Conservation (phyloP, 768 basidiomycete genomes). For the Roridomyces roridus region DNA sequence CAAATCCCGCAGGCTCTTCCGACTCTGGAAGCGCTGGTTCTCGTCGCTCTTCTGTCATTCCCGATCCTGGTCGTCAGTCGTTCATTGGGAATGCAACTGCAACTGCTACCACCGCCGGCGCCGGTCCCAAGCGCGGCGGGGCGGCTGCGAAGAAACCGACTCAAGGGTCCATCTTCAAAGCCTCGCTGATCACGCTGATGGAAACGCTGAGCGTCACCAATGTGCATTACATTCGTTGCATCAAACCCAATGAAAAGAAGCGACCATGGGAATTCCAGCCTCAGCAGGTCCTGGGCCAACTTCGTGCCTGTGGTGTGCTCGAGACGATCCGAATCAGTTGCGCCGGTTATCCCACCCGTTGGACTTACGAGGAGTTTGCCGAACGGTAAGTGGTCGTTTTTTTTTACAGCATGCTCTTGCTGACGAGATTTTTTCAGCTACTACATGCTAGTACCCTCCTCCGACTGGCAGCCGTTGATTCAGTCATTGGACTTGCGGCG, state of each 20-base stretch:
- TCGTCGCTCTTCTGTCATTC: slow-evolving; percentile 83
- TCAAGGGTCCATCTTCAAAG: slow-evolving; percentile 98
- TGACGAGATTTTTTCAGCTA: slow-evolving; percentile 61
- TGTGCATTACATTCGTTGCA: slow-evolving; percentile 98
- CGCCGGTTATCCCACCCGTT: slow-evolving; percentile 97
- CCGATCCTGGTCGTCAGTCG: slow-evolving; percentile 82
- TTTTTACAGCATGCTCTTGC: not conserved
- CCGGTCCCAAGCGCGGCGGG: slow-evolving; percentile 63
- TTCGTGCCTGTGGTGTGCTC: slow-evolving; percentile 97
- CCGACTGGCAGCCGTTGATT: slow-evolving; percentile 87
- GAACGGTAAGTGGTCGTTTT: slow-evolving; percentile 72
- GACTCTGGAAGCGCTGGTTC: slow-evolving; percentile 79
- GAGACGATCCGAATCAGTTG: slow-evolving; percentile 99
- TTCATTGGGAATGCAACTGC: slow-evolving; percentile 54
- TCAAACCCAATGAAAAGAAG: slow-evolving; percentile 98
- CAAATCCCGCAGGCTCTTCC: slow-evolving; percentile 72
- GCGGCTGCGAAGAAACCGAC: slow-evolving; percentile 89
- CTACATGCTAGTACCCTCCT: slow-evolving; percentile 93
- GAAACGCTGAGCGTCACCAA: slow-evolving; percentile 97
- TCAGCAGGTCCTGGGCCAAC: slow-evolving; percentile 92
- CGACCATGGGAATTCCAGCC: slow-evolving; percentile 96
- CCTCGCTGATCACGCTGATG: slow-evolving; percentile 92
- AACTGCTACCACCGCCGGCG: slow-evolving; percentile 34
- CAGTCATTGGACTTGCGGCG: slow-evolving; percentile 78
- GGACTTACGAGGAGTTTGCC: slow-evolving; percentile 99